Evolutionary conservation across 805 yeast genomes (phyloP), one percentile per base, ranked within the genome.

Genomic region (Dipodascus geniculatus): DNA sequence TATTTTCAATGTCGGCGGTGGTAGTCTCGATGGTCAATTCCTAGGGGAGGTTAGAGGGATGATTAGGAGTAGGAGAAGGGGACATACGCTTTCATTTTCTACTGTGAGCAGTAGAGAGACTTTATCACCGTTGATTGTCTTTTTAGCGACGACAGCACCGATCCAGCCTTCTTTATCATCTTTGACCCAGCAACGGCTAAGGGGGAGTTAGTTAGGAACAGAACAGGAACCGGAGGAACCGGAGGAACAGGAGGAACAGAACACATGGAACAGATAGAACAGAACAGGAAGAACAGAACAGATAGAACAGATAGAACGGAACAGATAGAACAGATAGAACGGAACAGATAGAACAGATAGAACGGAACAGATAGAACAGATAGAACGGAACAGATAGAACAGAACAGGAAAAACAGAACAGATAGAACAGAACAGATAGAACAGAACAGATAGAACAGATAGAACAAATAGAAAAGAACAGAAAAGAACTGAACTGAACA

Each of bases 141-240:
- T 72, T 53, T 70, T 68, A 23, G 71, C 71, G 51, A 85, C 82
- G 52, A 77, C 79, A 47, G 83, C 86, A 22, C 87, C 86, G 23
- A 83, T 70, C 89, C 91, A 86, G 22, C 93, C 95, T 57, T 76
- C 74, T 48, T 73, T 70, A 51, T 77, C 80, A 65, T 86, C 89
- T 17, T 88, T 89, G 60, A 80, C 78, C 95, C 95, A 86, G 71
- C 91, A 85, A 60, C 74, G 71, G 49, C 72, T 38, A n/a, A 17
- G 17, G 51, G 17, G 47, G 51, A 48, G 23, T 28, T 28, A 28
- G 33, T 11, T n/a, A n/a, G n/a, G n/a, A n/a, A n/a, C n/a, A n/a
- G n/a, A n/a, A n/a, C n/a, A n/a, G n/a, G n/a, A n/a, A n/a, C n/a
- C n/a, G n/a, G n/a, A n/a, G 11, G 6, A 6, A 28, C 33, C 6